Evolutionary conservation across 345 rosid genomes (phyloP).

Genomic region (Aegle marmelos): DNA sequence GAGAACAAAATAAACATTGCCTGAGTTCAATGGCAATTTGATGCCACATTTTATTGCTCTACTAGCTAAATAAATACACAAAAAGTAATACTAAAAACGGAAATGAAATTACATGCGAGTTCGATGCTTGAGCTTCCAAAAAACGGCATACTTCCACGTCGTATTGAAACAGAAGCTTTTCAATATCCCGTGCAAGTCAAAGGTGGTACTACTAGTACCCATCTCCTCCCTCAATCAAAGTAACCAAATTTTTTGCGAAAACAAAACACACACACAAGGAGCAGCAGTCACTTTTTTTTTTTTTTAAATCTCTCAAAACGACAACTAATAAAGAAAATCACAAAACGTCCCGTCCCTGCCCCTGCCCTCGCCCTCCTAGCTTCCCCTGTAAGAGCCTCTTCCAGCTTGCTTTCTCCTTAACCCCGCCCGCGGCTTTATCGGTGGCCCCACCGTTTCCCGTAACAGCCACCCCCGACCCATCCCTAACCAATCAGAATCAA

Average conservation of each 20-base stretch:
- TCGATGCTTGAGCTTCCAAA: constrained; percentile 83
- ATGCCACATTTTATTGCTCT: background rate
- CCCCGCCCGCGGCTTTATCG: constrained; percentile 80
- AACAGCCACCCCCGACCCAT: constrained; percentile 80
- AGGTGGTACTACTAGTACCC: constrained; percentile 29
- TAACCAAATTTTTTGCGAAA: constrained; percentile 8
- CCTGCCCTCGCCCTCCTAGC: constrained; percentile 39
- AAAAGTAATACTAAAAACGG: background rate
- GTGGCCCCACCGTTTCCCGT: constrained; percentile 79
- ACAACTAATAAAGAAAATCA: constrained; percentile 2
- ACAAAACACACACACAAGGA: constrained; percentile 17
- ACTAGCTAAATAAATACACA: background rate
- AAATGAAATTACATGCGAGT: constrained; percentile 60
- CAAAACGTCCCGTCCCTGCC: constrained; percentile 1
- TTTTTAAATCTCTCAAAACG: constrained; percentile 13
- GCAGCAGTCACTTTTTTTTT: constrained; percentile 3
- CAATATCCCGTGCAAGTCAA: constrained; percentile 48
- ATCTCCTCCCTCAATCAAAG: constrained; percentile 26
- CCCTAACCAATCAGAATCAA: constrained; percentile 35
- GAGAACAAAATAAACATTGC: background rate
- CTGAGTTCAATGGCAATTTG: background rate
- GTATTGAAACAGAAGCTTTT: constrained; percentile 76
- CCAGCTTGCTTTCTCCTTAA: constrained; percentile 93
- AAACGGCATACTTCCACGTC: constrained; percentile 81
- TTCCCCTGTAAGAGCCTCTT: constrained; percentile 93